A percentile compares a stretch with the other conserved stretches of the same genome.
These are phyloP conservation scores for Syzygium oleosum DNA, from an alignment of 345 rosid genomes.

Conservation along the genomic window DNA sequence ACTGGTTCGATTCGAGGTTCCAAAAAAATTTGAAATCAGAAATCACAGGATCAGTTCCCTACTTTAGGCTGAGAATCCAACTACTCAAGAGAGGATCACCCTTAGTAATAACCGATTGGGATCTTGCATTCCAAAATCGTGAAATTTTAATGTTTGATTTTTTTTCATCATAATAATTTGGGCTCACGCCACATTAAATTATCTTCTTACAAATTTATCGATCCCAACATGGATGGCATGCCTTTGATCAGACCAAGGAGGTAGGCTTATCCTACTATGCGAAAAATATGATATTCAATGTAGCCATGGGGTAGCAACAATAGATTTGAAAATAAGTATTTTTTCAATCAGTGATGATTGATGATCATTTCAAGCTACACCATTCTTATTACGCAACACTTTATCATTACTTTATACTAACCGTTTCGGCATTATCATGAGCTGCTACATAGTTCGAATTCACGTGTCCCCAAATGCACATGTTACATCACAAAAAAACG, in stretches of 20 bases:
- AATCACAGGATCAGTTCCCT: background rate
- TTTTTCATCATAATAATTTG: background rate
- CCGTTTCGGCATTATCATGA: background rate
- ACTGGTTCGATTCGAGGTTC: background rate
- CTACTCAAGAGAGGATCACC: background rate
- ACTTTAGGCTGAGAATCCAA: background rate
- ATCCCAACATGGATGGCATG: background rate
- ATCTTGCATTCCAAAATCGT: background rate
- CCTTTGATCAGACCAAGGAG: background rate
- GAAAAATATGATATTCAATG: background rate
- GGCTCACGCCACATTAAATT: background rate
- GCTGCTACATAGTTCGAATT: background rate
- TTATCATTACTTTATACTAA: background rate
- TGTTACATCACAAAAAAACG: no score
- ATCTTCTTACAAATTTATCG: background rate
- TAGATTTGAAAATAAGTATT: background rate
- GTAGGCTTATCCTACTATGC: background rate
- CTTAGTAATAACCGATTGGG: fast-evolving
- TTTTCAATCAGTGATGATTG: background rate
- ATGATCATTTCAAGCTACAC: background rate
- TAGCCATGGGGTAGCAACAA: background rate
- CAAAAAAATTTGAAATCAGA: background rate
- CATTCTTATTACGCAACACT: background rate
- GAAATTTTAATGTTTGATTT: background rate
- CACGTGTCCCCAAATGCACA: background rate